Evolutionary conservation across 352 stramenopile species (phyloP), one percentile per base, ranked within the genome.

Genomic region (Pythium guiyangense): DNA sequence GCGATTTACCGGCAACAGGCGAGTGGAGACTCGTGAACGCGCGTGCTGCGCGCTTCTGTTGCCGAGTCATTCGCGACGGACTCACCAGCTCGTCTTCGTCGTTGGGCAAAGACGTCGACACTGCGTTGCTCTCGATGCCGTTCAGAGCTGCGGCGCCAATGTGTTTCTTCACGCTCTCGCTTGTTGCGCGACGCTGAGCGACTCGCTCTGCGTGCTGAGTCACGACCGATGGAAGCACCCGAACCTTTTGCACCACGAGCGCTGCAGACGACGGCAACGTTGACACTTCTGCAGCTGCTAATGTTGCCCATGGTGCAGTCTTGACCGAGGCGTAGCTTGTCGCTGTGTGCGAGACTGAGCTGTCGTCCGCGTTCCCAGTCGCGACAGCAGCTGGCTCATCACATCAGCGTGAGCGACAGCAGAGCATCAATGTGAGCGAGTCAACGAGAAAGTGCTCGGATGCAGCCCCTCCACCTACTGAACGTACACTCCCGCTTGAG

Each of bases 21-120:
- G 48, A 60, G 3, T 71, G 62, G 42, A 79, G 49, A 40, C 43
- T 76, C 8, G 67, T 43, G 54, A 79, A 79, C 3, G 66, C 66
- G 6, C 54, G 57, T 31, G 60, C 67, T 40, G 59, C 62, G 49
- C 71, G 71, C 6, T 61, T 64, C 46, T 79, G 62, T 26, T 74
- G 62, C 18, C 66, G 55, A 40, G 62, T 70, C 59, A 69, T 59
- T 40, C 42, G 57, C 40, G 47, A 51, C 8, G 63, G 22, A 45
- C 42, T 62, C 20, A 15, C 26, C 29, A 54, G 18, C 26, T 52
- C 20, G 10, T 44, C 29, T 3, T 44, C n/a, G 12, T 34, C 22
- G 35, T 52, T 6, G 3, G 20, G 6, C 5, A 9, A 15, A 34
- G 22, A 35, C n/a, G 25, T 34, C 25, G 25, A 4, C 6, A 20